phyloP scores from a whole-genome alignment of 108 stramenopile species.

The Skeletonema potamos region DNA sequence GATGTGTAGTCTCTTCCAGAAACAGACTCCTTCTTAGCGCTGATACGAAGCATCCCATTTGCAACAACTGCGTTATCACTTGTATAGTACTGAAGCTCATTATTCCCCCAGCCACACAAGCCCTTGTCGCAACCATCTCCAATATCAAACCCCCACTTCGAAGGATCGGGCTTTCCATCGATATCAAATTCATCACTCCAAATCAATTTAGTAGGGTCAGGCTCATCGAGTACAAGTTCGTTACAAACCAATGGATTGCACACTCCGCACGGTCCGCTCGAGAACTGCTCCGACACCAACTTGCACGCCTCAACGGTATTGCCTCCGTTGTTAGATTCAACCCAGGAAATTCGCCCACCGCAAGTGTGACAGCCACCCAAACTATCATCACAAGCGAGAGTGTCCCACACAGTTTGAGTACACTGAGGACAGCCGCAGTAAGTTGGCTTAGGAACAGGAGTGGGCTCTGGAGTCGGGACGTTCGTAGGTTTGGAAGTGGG shows the following conservation, averaged over 20 bases:
- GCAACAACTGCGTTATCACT: conserved; percentile 14
- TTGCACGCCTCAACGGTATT: neutral
- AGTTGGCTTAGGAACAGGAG: too few relatives aligned
- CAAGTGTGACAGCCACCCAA: too few relatives aligned
- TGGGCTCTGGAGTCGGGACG: too few relatives aligned
- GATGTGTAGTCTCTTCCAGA: conserved; percentile 14
- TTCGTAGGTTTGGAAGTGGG: too few relatives aligned
- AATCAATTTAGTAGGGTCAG: conserved; percentile 14
- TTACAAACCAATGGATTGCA: conserved; percentile 18
- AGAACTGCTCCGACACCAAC: conserved; percentile 6
- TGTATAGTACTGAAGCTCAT: conserved; percentile 14
- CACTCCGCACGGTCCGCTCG: neutral
- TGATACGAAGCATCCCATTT: conserved; percentile 24
- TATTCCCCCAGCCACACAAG: conserved; percentile 24
- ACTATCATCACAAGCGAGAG: too few relatives aligned
- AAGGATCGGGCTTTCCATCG: conserved; percentile 19
- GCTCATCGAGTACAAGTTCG: conserved; percentile 17
- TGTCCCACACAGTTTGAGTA: too few relatives aligned
- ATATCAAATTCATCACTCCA: conserved; percentile 29
- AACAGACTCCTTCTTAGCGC: conserved; percentile 4
- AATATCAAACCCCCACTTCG: conserved; percentile 16
- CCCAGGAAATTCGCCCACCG: too few relatives aligned
- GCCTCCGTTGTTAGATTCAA: too few relatives aligned
- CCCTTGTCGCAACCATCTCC: conserved; percentile 28
- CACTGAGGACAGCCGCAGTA: too few relatives aligned